phyloP scores from a whole-genome alignment of 192 early-diverging fungal genomes.

The Mortierella claussenii region DNA sequence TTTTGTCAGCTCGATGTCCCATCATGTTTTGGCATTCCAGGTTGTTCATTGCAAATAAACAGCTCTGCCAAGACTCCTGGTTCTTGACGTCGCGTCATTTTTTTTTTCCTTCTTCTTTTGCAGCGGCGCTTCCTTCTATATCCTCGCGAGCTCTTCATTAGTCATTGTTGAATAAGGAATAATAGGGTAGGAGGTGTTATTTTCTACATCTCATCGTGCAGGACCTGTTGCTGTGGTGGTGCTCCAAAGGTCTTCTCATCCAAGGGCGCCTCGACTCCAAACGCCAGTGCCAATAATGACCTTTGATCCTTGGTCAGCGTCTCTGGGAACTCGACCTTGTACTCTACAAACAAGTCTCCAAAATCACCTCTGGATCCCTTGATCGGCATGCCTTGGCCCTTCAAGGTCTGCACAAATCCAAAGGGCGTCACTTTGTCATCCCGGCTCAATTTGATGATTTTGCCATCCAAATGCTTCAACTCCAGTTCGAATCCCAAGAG shows the following conservation, averaged over 20 bases:
- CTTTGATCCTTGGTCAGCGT: slow-evolving; percentile 28
- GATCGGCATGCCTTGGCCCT: slow-evolving; percentile 91
- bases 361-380: slow-evolving; percentile 64
- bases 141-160: not conserved
- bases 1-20: not conserved
- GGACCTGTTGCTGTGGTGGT: slow-evolving; percentile 15
- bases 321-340: slow-evolving; percentile 83
- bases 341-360: slow-evolving; percentile 90
- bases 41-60: too few species aligned
- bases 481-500: slow-evolving; percentile 82
- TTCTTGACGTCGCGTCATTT: slow-evolving; percentile 48
- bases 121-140: not conserved
- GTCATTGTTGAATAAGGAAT: not conserved
- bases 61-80: too few species aligned
- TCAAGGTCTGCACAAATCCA: slow-evolving; percentile 83
- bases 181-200: not conserved
- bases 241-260: slow-evolving; percentile 19
- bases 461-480: slow-evolving; percentile 84
- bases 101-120: not conserved
- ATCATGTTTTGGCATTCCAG: too few species aligned
- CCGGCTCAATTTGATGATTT: slow-evolving; percentile 73
- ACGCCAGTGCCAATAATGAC: slow-evolving; percentile 13
- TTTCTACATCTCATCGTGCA: slow-evolving; percentile 51
- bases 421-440: slow-evolving; percentile 62
- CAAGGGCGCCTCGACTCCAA: slow-evolving; percentile 25